Evolutionary conservation across 257 asterid genomes (phyloP).

Genomic region (Solanum medicagineum): DNA sequence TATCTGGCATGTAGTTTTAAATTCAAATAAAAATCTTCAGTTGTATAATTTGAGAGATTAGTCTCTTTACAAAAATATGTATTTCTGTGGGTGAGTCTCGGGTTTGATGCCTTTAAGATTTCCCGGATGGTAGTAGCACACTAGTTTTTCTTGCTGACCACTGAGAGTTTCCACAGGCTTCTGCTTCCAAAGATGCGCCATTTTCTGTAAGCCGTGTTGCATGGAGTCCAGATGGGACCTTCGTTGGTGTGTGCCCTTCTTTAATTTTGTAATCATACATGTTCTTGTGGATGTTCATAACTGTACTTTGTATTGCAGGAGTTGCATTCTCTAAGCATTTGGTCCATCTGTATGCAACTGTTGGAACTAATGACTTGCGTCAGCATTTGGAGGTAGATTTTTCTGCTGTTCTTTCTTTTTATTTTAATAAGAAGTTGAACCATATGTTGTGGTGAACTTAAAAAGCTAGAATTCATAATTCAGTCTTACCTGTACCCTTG

Average conservation of each 20-base stretch:
- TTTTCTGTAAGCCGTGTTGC: slow-evolving; percentile 79
- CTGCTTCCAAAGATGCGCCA: slow-evolving; percentile 81
- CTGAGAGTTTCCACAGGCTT: slow-evolving; percentile 50
- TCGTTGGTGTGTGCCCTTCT: slow-evolving; percentile 44
- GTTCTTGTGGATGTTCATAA: slow-evolving; percentile 3
- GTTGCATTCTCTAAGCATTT: slow-evolving; percentile 92
- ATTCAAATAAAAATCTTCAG: background rate
- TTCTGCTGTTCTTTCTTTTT: background rate
- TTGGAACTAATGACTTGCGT: slow-evolving; percentile 78
- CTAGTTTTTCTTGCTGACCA: slow-evolving; percentile 7
- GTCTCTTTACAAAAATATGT: background rate
- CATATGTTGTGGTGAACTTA: background rate
- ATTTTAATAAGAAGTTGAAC: background rate
- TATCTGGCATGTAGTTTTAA: background rate
- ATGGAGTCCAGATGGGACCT: slow-evolving; percentile 94
- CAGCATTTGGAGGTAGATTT: slow-evolving; percentile 75
- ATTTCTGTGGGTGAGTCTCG: background rate
- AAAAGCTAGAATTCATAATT: background rate
- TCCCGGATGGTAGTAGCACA: background rate
- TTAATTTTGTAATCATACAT: background rate
- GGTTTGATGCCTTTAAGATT: background rate
- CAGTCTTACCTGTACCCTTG: slow-evolving; percentile 4
- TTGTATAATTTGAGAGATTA: background rate
- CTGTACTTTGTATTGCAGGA: slow-evolving; percentile 45
- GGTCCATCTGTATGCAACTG: slow-evolving; percentile 73